Base-by-base conservation (phyloP, 352 stramenopile genomes). In the Pythium pyrilobum region DNA sequence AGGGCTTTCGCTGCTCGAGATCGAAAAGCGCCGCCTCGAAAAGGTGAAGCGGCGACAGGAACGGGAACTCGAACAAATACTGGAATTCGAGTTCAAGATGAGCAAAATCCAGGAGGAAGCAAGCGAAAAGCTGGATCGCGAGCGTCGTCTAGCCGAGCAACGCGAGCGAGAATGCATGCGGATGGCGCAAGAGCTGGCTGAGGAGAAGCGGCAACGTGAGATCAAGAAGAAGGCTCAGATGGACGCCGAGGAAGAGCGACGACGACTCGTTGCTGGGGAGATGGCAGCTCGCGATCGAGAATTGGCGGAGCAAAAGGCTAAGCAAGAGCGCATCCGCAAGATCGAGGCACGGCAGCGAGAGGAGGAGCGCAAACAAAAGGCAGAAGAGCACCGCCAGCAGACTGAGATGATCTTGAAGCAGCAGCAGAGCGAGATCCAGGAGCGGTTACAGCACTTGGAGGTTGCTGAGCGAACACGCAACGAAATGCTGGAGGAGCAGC, bases 1-100 rank as follows among this genome's bases (percentile, higher is more conserved):
- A 39, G 37, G 31, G 10, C 24, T 66, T 11, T 73, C 73, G 5
- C 55, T 94, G 27, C 25, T 94, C 2, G 67, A 91, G 10, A 71
- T 92, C 27, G 84, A 94, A 54, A 59, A 76, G 7, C 67, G 76
- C 27, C 66, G 84, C 24, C 67, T 94, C 2, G 81, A 89, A 46
- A 94, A 94, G 40, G 64, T 94, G 18, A 72, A 81, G 41, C 62
- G 77, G 12, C 76, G 81, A 3, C 81, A 92, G 63, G 77, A 95
- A 48, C 77, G 77, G 1, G 82, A 92, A 43, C 62, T 97, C 0
- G 85, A 93, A 48, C 87, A 96, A 74, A 93, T 96, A 81, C 73
- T 96, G n/a, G 76, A 89, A 37, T 96, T 94, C 47, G 87, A 96
- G 61, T 87, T 95, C 51, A 95, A 96, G 55, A 90, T 93, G 83